Evolutionary conservation across 2,329 filamentous ascomycete genomes (phyloP).

Genomic region (Colletotrichum sp.): DNA sequence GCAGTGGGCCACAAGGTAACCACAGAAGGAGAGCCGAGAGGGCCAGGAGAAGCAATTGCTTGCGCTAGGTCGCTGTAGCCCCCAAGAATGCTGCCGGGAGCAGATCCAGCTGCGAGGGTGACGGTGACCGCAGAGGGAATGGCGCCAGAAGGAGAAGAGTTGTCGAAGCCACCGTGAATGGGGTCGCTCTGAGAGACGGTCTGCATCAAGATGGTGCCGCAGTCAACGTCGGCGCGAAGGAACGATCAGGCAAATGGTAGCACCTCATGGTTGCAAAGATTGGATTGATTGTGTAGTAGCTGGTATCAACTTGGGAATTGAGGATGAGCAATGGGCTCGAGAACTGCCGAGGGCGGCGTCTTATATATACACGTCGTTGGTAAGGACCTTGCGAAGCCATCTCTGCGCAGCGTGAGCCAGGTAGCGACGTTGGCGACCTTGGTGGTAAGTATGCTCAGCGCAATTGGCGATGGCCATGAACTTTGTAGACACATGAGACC

Average conservation of each 20-base stretch:
- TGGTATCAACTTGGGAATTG: too few species aligned
- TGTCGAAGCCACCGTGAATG: too few species aligned
- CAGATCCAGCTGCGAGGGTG: neutral
- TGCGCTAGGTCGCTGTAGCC: neutral
- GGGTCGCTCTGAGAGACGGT: too few species aligned
- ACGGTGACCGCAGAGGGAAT: neutral
- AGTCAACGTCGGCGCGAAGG: neutral
- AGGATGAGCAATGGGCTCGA: too few species aligned
- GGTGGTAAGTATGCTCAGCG: neutral
- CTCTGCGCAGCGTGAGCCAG: too few species aligned
- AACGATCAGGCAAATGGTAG: neutral
- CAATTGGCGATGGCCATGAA: neutral
- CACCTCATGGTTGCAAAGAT: neutral
- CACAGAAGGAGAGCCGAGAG: neutral
- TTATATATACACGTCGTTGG: too few species aligned
- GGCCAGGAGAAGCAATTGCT: neutral
- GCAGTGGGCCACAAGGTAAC: constrained; percentile 5
- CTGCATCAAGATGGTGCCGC: neutral
- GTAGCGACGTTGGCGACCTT: too few species aligned
- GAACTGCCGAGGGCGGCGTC: too few species aligned
- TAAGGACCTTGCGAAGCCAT: too few species aligned
- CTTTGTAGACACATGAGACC: neutral
- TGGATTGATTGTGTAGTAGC: too few species aligned
- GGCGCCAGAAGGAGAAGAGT: too few species aligned
- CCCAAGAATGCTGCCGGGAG: neutral